phyloP scores from a whole-genome alignment of 805 yeast species.

The Isabelozyma rhagii region DNA sequence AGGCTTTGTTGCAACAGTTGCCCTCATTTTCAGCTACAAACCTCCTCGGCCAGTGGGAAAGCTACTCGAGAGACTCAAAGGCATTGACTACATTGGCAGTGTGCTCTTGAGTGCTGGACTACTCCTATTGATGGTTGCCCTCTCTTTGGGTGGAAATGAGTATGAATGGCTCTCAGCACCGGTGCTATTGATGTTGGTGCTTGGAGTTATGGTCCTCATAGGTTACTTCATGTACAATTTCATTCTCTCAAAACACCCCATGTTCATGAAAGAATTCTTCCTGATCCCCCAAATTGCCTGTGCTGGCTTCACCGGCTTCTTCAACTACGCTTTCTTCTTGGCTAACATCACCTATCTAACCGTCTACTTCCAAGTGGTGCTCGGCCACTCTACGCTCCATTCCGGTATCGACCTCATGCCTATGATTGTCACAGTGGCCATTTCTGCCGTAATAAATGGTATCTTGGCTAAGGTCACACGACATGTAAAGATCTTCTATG shows the following conservation, averaged over 20 bases:
- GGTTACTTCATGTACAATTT: constrained; percentile 34
- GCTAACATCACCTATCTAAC: constrained; percentile 14
- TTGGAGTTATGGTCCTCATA: constrained; percentile 34
- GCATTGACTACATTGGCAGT: constrained; percentile 45
- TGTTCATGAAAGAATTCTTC: constrained; percentile 38
- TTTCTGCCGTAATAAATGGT: constrained; percentile 8
- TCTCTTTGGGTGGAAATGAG: constrained; percentile 47
- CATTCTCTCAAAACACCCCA: constrained; percentile 32
- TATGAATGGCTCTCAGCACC: constrained; percentile 48
- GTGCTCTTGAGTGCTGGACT: constrained; percentile 32
- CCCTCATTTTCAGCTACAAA: constrained; percentile 32
- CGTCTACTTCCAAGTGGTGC: constrained; percentile 11
- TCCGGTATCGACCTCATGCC: constrained; percentile 13
- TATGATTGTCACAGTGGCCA: constrained; percentile 7
- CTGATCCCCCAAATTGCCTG: constrained; percentile 26
- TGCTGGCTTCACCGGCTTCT: constrained; percentile 28
- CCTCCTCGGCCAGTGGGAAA: constrained; percentile 39
- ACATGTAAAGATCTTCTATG: constrained; percentile 6
- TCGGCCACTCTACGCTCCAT: constrained; percentile 5
- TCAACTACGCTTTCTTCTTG: constrained; percentile 30
- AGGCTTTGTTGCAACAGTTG: constrained; percentile 44
- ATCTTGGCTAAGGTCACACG: constrained; percentile 7
- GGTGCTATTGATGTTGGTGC: constrained; percentile 40
- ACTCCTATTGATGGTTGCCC: constrained; percentile 39
- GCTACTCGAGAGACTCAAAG: constrained; percentile 26